A percentile compares a stretch with the other conserved stretches of the same genome.
Evolutionary conservation across 805 yeast species (phyloP).

Genomic region (Suhomyces tanzawaensis): DNA sequence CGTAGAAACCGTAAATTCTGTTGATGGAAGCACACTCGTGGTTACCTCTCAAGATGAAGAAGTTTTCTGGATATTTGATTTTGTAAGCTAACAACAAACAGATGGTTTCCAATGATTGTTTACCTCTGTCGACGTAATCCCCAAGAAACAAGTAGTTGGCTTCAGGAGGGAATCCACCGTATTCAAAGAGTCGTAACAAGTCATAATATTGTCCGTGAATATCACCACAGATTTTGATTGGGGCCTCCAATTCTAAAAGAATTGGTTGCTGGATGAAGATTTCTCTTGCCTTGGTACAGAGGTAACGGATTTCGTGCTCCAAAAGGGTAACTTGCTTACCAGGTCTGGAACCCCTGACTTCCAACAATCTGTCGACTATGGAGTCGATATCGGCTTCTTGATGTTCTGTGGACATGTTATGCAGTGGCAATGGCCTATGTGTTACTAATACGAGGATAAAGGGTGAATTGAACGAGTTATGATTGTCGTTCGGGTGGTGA

Average conservation of each 20-base stretch:
- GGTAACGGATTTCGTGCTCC: conserved; percentile 90
- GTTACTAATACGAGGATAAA: conserved; percentile 1
- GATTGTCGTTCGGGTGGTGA: too few species aligned
- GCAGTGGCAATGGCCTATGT: conserved; percentile 9
- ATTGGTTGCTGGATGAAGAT: conserved; percentile 98
- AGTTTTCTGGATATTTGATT: conserved; percentile 97
- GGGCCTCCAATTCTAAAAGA: conserved; percentile 92
- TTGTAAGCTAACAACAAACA: conserved; percentile 92
- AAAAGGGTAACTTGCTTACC: conserved; percentile 94
- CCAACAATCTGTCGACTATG: conserved; percentile 92
- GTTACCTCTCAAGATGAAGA: conserved; percentile 94
- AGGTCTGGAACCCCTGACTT: conserved; percentile 97
- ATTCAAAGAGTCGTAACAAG: conserved; percentile 89
- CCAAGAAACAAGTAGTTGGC: conserved; percentile 94
- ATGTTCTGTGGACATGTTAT: conserved; percentile 30
- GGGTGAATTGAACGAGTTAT: too few species aligned
- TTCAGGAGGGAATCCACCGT: conserved; percentile 99
- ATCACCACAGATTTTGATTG: conserved; percentile 96
- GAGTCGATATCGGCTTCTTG: conserved; percentile 93
- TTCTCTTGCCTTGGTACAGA: conserved; percentile 97
- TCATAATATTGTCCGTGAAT: conserved; percentile 98
- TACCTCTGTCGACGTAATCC: conserved; percentile 98
- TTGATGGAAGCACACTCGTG: conserved; percentile 98
- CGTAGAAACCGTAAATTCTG: conserved; percentile 97
- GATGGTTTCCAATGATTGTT: conserved; percentile 94